Evolutionary conservation across 352 stramenopile species (phyloP), one percentile per base, ranked within the genome.

Genomic region (Phytophthora pisi): DNA sequence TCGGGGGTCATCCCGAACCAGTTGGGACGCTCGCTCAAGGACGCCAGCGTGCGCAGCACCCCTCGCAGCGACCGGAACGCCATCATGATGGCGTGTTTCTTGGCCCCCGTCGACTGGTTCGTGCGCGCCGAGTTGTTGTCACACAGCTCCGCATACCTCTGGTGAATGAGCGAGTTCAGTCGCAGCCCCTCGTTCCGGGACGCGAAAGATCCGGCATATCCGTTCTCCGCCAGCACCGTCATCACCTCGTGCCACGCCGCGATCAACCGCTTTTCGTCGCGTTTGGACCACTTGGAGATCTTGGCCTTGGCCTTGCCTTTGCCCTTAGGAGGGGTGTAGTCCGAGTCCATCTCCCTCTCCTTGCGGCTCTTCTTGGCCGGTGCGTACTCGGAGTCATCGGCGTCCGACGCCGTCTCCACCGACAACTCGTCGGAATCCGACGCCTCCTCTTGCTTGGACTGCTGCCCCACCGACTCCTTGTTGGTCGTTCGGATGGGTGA

Each of bases 1-100:
- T 73, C 61, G 4, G 70, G 67, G 3, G 71, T 61, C 74, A 82
- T 82, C 0, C 52, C 60, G 34, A 82, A 82, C 74, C 74, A 82
- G 38, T 77, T 70, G 4, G 74, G 74, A 43, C 67, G 70, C 45
- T 79, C 64, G 47, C 57, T 70, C 36, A 66, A 46, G 26, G 71
- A 75, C 47, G 67, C 64, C 38, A 78, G 51, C 28, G 68, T 67
- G n/a, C 65, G 57, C 0, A 82, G 70, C 13, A 79, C 68, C 36
- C 42, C 64, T 10, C 64, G 68, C 31, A 82, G 51, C 10, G 64
- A 75, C 50, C 62, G 57, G 43, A 82, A 82, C 16, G 67, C 70
- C 53, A 64, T 69, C 57, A 75, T 64, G 23, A 82, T 72, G 34
- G 64, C 61, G 31, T 73, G 60, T 46, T 78, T 78, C 68, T 75